Conservation (phyloP, 129 eudicot species). For the Silybum marianum region DNA sequence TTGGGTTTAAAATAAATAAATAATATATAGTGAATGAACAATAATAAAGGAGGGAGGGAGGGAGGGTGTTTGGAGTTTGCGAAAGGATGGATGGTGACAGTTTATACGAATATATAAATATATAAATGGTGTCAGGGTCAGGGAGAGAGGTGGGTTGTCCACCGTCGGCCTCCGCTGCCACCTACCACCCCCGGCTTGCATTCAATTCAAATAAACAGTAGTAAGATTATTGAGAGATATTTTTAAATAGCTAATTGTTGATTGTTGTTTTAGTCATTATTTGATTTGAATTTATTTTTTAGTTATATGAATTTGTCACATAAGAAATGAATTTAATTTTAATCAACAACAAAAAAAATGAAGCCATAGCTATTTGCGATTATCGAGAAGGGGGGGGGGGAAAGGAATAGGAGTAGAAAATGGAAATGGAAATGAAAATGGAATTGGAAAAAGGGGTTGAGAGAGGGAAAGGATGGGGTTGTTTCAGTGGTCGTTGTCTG, state of each 20-base stretch:
- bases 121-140: slow-evolving; percentile 22
- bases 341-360: too few relatives aligned
- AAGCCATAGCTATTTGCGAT: neutral
- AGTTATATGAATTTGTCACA: too few relatives aligned
- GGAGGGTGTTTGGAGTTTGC: slow-evolving; percentile 9
- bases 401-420: too few relatives aligned
- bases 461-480: slow-evolving; percentile 28
- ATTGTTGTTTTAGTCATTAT: too few relatives aligned
- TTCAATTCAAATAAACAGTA: neutral
- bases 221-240: too few relatives aligned
- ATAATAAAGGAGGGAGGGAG: neutral
- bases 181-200: neutral
- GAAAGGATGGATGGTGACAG: slow-evolving; percentile 36
- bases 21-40: neutral
- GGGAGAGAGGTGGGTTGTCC: neutral
- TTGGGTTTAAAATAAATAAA: neutral
- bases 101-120: slow-evolving; percentile 30
- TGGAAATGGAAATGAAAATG: too few relatives aligned
- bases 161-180: slow-evolving; percentile 15
- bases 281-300: too few relatives aligned
- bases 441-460: too few relatives aligned
- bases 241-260: too few relatives aligned
- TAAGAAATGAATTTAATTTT: too few relatives aligned
- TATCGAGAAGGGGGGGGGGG: neutral
- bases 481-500: slow-evolving; percentile 29